Evolutionary conservation across 495 filamentous ascomycete genomes (phyloP).

Genomic region (Penicillium fimorum): DNA sequence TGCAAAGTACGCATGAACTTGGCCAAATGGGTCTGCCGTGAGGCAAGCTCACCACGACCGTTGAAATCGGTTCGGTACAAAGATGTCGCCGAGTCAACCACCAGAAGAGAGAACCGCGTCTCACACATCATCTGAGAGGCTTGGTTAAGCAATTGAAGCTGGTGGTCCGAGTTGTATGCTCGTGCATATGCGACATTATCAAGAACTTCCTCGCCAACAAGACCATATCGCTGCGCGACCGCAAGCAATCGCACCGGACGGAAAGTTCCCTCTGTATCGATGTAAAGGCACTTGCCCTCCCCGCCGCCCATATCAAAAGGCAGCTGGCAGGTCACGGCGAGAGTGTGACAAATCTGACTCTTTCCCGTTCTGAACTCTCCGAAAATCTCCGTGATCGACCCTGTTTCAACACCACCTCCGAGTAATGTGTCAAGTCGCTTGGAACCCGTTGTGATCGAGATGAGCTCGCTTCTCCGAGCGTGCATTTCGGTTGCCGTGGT

Average conservation of each 20-base stretch:
- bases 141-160: constrained; percentile 90
- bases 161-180: constrained; percentile 97
- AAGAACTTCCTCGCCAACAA: constrained; percentile 93
- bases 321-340: constrained; percentile 96
- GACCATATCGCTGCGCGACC: constrained; percentile 89
- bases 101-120: constrained; percentile 90
- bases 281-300: constrained; percentile 98
- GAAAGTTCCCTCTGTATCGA: constrained; percentile 97
- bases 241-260: constrained; percentile 85
- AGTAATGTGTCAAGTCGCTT: constrained; percentile 95
- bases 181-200: constrained; percentile 98
- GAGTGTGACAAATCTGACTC: constrained; percentile 95
- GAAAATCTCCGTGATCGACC: constrained; percentile 97
- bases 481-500: constrained; percentile 99
- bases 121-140: constrained; percentile 99
- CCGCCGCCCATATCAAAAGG: constrained; percentile 99
- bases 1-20: constrained; percentile 97
- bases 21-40: constrained; percentile 86
- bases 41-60: constrained; percentile 88
- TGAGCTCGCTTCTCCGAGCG: constrained; percentile 88
- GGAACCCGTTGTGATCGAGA: constrained; percentile 95
- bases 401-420: constrained; percentile 92
- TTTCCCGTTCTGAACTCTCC: constrained; percentile 98
- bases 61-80: constrained; percentile 95
- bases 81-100: constrained; percentile 93